These are phyloP conservation scores for Fusarium avenaceum DNA, from an alignment of 2,329 filamentous ascomycete species.

Conservation along the genomic window DNA sequence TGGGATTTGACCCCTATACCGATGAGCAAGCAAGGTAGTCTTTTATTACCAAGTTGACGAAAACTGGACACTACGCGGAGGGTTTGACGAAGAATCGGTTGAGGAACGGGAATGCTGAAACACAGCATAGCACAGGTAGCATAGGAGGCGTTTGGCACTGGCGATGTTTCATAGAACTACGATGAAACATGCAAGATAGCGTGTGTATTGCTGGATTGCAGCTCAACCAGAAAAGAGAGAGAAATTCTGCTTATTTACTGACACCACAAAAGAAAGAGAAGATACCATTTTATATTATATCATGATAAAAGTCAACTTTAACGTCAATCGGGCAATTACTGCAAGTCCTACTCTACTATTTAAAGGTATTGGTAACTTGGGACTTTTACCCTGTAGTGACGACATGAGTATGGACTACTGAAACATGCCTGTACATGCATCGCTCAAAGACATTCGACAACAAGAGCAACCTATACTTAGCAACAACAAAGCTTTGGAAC, in stretches of 20 bases:
- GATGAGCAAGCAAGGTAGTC: constrained; percentile 56
- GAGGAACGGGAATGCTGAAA: constrained; percentile 11
- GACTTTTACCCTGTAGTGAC: constrained; percentile 34
- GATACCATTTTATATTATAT: neutral
- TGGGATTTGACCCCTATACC: constrained; percentile 70
- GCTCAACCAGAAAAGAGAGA: neutral
- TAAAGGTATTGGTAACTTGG: neutral
- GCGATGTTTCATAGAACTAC: neutral
- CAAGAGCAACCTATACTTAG: neutral
- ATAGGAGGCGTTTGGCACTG: neutral
- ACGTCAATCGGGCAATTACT: neutral
- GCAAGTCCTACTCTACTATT: neutral
- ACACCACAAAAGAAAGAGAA: neutral
- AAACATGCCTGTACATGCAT: constrained; percentile 18
- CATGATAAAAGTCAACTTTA: neutral
- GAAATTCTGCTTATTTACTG: neutral
- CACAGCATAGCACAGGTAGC: neutral
- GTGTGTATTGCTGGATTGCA: neutral
- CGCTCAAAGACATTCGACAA: constrained; percentile 8
- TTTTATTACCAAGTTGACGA: neutral
- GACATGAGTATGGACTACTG: constrained; percentile 16
- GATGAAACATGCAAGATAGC: neutral
- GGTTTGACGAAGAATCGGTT: constrained; percentile 11
- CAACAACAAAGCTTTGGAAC: neutral
- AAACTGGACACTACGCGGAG: neutral